These are phyloP conservation scores for Colletotrichum falcatum DNA, from an alignment of 2,329 filamentous ascomycete genomes.

Conservation along the genomic window DNA sequence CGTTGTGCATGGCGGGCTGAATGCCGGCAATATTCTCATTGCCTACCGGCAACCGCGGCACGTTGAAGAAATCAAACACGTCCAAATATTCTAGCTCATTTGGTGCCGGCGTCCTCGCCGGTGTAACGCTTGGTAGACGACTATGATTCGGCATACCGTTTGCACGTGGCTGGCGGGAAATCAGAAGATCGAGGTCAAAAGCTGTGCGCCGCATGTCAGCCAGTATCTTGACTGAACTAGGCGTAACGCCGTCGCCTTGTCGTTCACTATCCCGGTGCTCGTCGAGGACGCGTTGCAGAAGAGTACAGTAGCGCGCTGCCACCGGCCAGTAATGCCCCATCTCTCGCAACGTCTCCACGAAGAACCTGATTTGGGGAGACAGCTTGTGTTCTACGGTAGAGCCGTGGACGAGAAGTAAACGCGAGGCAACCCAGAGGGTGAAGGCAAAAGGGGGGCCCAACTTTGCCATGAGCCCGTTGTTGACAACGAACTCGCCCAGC, in stretches of 20 bases:
- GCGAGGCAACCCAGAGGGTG: conserved; percentile 90
- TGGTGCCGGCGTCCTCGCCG: conserved; percentile 76
- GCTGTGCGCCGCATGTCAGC: conserved; percentile 93
- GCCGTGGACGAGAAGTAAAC: conserved; percentile 87
- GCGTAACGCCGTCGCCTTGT: conserved; percentile 79
- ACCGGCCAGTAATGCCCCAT: conserved; percentile 90
- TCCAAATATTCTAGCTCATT: conserved; percentile 92
- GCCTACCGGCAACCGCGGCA: conserved; percentile 75
- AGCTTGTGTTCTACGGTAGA: conserved; percentile 89
- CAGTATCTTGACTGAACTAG: conserved; percentile 86
- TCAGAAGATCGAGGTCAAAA: conserved; percentile 90
- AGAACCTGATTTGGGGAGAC: conserved; percentile 81
- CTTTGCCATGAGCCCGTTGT: conserved; percentile 79
- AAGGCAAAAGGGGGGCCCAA: conserved; percentile 93
- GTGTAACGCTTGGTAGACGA: conserved; percentile 66
- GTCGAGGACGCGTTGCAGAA: conserved; percentile 85
- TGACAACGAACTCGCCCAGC: conserved; percentile 81
- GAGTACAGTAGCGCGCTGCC: conserved; percentile 81
- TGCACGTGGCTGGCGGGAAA: conserved; percentile 78
- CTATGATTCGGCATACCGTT: conserved; percentile 52
- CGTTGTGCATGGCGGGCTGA: conserved; percentile 41
- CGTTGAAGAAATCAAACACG: conserved; percentile 95
- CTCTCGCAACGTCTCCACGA: conserved; percentile 83
- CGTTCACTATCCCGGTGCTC: conserved; percentile 85
- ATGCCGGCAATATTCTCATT: conserved; percentile 48